Base-by-base conservation (phyloP, 306 rosid species). In the Pterocarpus santalinus region DNA sequence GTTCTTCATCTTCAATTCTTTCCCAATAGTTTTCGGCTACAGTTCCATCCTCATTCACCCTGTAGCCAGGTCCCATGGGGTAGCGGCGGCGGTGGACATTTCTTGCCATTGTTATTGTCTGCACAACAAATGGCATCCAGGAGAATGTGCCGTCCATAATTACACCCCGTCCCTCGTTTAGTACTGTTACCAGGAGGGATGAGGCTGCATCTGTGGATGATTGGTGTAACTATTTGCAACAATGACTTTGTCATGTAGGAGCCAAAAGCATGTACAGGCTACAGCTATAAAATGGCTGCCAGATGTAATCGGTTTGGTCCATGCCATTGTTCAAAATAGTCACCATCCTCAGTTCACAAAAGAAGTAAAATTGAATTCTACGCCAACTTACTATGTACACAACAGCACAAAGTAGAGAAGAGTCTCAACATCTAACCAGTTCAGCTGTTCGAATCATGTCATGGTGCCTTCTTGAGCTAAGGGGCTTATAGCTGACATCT, bases 131-230 rank as follows among this genome's bases (percentile, higher is more conserved):
- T 69, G 98, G 98, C 8, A 82, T 82, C 99, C 99, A 96, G 16
- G 99, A 96, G 64, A 96, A 90, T 30, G 99, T 96, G 47, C 99
- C 99, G 75, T 96, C 99, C 98, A 96, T 96, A 62, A 93, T 92
- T 51, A 93, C 99, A 64, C 90, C 97, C 65, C 99, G 44, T 61
- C 99, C 99, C 80, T 96, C 98, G 41, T 95, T 95, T 30, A 95
- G 85, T 38, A 95, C 98, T 56, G 98, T 92, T 65, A 92, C 97
- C n/a, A 95, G 85, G 62, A 95, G 98, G 83, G 98, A 95, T 38
- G 98, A 92, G 63, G 98, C 97, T 79, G 98, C 98, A 77, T 95
- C 97, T 34, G 98, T 92, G 30, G 97, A 95, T 83, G 98, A 95
- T 85, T 95, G 97, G 81, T 92, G 97, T 49, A 93, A 98, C 97